These are phyloP conservation scores for Heimioporus retisporus DNA, from an alignment of 1,284 basidiomycete genomes.

Conservation along the genomic window DNA sequence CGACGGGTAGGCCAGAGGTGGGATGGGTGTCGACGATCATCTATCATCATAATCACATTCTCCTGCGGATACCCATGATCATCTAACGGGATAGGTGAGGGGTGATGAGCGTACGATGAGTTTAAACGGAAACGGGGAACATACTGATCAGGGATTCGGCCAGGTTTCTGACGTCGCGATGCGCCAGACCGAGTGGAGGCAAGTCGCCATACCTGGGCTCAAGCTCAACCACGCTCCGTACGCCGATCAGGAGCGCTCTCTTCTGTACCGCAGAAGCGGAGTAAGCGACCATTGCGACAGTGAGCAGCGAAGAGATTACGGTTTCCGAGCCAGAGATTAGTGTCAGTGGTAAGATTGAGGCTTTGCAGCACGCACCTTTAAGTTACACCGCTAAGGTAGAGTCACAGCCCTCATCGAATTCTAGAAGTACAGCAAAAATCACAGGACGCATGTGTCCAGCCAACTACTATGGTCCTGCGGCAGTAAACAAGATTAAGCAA, in stretches of 20 bases:
- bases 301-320: too few species aligned
- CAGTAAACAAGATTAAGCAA: too few species aligned
- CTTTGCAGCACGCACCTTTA: too few species aligned
- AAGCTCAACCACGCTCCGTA: background rate
- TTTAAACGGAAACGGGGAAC: background rate
- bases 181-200: background rate
- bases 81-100: background rate
- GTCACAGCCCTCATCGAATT: too few species aligned
- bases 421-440: too few species aligned
- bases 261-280: background rate
- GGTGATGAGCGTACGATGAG: background rate
- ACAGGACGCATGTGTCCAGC: too few species aligned
- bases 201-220: background rate
- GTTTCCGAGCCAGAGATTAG: too few species aligned
- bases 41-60: background rate
- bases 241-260: background rate
- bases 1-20: constrained; percentile 4
- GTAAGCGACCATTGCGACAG: too few species aligned
- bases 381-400: too few species aligned
- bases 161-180: background rate
- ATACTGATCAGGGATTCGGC: background rate
- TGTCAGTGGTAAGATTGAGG: too few species aligned
- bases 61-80: background rate
- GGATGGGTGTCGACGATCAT: background rate
- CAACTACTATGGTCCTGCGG: too few species aligned